Base-by-base conservation (phyloP, 345 rosid genomes). In the Eucalyptus sp. region DNA sequence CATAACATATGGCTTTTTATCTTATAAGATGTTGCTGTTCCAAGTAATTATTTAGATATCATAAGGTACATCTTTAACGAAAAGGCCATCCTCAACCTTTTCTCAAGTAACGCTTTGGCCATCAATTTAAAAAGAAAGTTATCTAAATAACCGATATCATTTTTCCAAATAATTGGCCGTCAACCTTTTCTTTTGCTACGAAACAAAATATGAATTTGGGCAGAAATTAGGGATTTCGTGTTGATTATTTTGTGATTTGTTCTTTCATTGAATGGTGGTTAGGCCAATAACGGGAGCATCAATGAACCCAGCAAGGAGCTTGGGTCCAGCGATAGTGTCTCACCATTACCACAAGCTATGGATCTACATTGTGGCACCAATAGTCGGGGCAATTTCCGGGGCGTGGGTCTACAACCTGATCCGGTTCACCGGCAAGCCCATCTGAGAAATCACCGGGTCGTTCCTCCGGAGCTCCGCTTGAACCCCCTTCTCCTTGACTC, bases 291-390 rank as follows among this genome's bases (percentile, higher is more conserved):
- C 96, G 4, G 98, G 99, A 86, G 99, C 94, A 29, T 96, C 97
- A 3, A 96, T 96, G 99, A 96, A 96, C 86, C 99, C 98, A 10
- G 98, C 99, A 12, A 94, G 99, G 91, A 96, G 96, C 86, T 13
- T 96, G 27, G 98, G 99, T 22, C 98, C 98, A 27, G 98, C 97
- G 3, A 60, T 96, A 11, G 95, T 93, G 46, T 91, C 89, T 93
- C 92, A 90, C 46, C 87, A 56, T 7, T 95, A 91, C 64, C 91
- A 89, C 79, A 95, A 94, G 79, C 54, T 96, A 24, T 96, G 99
- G 97, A 88, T 97, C 50, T 56, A 56, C 62, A 56, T 56, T 5
- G 62, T 56, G 62, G 62, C 62, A 24, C 62, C 62, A 24, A 56
- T 95, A 1, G 56, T 90, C 13, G 97, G 97, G 86, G 84, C 96